Percentiles rank a stretch among this genome's conserved stretches.
Evolutionary conservation across 2,329 filamentous ascomycete species (phyloP).

Genomic region (Fusarium begoniae): DNA sequence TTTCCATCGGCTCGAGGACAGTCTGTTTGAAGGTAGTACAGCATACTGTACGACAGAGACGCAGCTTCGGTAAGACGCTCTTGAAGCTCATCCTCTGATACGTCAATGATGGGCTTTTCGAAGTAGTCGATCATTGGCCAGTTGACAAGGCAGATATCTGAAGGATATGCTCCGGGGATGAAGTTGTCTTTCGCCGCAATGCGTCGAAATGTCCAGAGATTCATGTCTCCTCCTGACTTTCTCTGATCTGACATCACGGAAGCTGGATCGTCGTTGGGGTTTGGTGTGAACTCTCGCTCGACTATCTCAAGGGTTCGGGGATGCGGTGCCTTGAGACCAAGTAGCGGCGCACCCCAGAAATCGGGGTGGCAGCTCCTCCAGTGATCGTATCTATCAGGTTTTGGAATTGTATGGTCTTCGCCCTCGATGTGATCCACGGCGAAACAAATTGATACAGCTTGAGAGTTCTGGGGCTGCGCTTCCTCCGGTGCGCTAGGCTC

Average conservation of each 20-base stretch:
- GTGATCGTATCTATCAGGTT: slow-evolving; percentile 35
- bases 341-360: slow-evolving; percentile 42
- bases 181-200: slow-evolving; percentile 41
- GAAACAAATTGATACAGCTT: slow-evolving; percentile 44
- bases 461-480: slow-evolving; percentile 41
- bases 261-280: slow-evolving; percentile 40
- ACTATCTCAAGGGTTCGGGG: slow-evolving; percentile 42
- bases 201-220: slow-evolving; percentile 43
- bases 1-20: slow-evolving; percentile 40
- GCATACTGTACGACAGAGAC: slow-evolving; percentile 41
- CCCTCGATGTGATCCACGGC: slow-evolving; percentile 43
- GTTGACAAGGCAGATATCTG: slow-evolving; percentile 43
- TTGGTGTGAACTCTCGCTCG: slow-evolving; percentile 42
- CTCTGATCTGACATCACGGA: slow-evolving; percentile 39
- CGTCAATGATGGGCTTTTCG: slow-evolving; percentile 42
- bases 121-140: slow-evolving; percentile 47
- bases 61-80: slow-evolving; percentile 28
- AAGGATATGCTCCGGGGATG: slow-evolving; percentile 31
- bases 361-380: slow-evolving; percentile 38
- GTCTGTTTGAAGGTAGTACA: slow-evolving; percentile 42
- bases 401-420: slow-evolving; percentile 38
- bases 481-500: slow-evolving; percentile 41
- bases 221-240: slow-evolving; percentile 41
- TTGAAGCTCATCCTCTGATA: slow-evolving; percentile 29
- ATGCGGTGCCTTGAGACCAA: slow-evolving; percentile 39